phyloP scores from a whole-genome alignment of 139 green algal species.

The Volvox reticuliferus region DNA sequence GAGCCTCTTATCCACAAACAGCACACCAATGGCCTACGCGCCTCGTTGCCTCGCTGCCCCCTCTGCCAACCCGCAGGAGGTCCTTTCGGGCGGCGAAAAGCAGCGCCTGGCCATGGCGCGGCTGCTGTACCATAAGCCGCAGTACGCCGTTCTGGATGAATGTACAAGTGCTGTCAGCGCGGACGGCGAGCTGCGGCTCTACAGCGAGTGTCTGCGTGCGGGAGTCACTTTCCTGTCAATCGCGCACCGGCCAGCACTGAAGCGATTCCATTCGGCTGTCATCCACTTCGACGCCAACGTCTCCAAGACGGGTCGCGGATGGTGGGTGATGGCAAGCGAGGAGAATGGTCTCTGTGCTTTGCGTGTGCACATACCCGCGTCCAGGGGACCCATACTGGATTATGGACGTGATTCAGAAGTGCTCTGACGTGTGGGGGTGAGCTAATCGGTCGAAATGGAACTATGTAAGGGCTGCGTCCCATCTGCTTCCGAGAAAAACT shows the following conservation, averaged over 20 bases:
- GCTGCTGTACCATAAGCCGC: constrained; percentile 86
- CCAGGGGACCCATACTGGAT: too few relatives aligned
- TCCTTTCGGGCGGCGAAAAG: constrained; percentile 91
- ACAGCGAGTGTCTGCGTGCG: constrained; percentile 65
- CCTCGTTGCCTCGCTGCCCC: too few relatives aligned
- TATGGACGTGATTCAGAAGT: too few relatives aligned
- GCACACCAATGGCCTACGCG: too few relatives aligned
- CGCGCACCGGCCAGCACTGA: constrained; percentile 80
- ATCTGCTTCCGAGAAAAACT: too few relatives aligned
- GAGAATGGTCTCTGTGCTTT: too few relatives aligned
- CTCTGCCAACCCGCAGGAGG: constrained; percentile 62
- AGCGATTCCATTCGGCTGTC: constrained; percentile 70
- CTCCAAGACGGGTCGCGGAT: constrained; percentile 47
- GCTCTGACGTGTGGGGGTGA: too few relatives aligned
- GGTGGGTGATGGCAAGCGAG: constrained; percentile 2
- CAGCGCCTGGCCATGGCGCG: constrained; percentile 93
- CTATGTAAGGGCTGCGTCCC: too few relatives aligned
- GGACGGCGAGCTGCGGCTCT: constrained; percentile 60
- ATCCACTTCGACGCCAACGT: constrained; percentile 72
- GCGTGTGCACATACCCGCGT: too few relatives aligned
- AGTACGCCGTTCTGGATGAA: constrained; percentile 93
- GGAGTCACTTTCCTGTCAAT: constrained; percentile 95
- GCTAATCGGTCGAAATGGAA: too few relatives aligned
- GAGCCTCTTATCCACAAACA: too few relatives aligned
- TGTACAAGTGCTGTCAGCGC: constrained; percentile 86